Evolutionary conservation across 73 alveolate species (phyloP), one percentile per base, ranked within the genome.

Genomic region (Vitrella brassicaformis): DNA sequence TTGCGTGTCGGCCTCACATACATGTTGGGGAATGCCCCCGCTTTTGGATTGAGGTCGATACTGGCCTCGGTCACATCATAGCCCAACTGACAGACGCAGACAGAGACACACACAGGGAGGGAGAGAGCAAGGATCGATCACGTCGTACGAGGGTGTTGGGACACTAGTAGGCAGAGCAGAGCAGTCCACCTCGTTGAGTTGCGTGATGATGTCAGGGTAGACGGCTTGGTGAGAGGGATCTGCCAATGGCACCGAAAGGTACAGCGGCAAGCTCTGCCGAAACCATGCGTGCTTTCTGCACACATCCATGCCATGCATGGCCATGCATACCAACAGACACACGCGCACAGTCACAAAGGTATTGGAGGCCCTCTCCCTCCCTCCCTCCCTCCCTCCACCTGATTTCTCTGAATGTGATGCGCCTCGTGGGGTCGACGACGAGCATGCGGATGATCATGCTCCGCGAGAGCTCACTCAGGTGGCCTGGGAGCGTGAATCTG

Each of bases 391-490:
- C 22, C 30, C 22, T 18, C 25, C 68, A 67, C 47, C 79, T 83
- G 30, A 92, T 85, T 30, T 85, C 94, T 47, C 78, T 72, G 31
- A 92, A 65, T 30, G 90, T 90, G 45, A 84, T 80, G 45, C 94
- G 86, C 87, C 87, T 87, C 27, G 89, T 75, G n/a, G 98, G 97
- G 56, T 92, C 90, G 18, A 96, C 95, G 46, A 88, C 90, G 19
- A 94, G 79, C 91, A 94, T 89, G 70, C 89, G 90, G 66, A 85
- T 85, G 30, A 94, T 91, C 31, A 94, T 77, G 85, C 1, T 94
- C 98, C 73, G 82, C 90, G 47, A 79, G 28, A 9, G 26, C 67
- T 28, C 28, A 30, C 30, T 0, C 19, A 66, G 47, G 70, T 31
- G 47, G 31, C 76, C 85, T 31, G 91, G 89, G 89, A 85, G 68